These are phyloP conservation scores for Candolleomyces efflorescens DNA, from an alignment of 768 basidiomycete genomes.

Conservation along the genomic window DNA sequence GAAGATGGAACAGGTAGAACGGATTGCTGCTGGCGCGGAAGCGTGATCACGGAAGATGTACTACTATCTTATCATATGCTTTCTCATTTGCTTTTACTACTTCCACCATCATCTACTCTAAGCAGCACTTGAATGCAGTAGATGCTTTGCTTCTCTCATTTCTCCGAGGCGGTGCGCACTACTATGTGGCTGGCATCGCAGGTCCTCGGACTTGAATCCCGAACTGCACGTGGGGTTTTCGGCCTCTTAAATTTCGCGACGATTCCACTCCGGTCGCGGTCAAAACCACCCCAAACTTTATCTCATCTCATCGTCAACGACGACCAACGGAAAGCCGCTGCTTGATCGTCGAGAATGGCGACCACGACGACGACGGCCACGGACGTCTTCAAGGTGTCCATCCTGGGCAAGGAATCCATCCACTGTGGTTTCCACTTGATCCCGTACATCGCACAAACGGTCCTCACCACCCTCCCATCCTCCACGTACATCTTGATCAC, in stretches of 20 bases:
- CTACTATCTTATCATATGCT: not conserved
- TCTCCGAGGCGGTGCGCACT: too few species aligned
- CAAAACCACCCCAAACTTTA: not conserved
- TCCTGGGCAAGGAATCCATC: slow-evolving; percentile 81
- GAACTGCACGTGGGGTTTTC: not conserved
- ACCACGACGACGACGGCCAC: slow-evolving; percentile 39
- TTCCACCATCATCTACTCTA: not conserved
- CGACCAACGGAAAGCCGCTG: not conserved
- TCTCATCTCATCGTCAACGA: not conserved
- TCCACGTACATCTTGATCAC: slow-evolving; percentile 91
- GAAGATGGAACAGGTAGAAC: slow-evolving; percentile 37
- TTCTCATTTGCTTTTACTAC: not conserved
- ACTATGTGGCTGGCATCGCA: too few species aligned
- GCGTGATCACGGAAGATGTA: not conserved
- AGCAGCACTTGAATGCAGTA: too few species aligned
- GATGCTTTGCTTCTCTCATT: too few species aligned
- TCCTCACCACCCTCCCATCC: slow-evolving; percentile 65
- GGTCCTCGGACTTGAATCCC: not conserved
- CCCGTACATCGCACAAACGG: slow-evolving; percentile 76
- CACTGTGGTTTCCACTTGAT: slow-evolving; percentile 93
- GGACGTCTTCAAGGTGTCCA: slow-evolving; percentile 75
- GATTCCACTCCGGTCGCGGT: not conserved
- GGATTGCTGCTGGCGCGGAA: slow-evolving; percentile 8
- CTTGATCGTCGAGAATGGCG: slow-evolving; percentile 6
- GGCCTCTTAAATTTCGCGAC: not conserved